These are phyloP conservation scores for Phytophthora sp. DNA, from an alignment of 352 stramenopile genomes.

Conservation along the genomic window DNA sequence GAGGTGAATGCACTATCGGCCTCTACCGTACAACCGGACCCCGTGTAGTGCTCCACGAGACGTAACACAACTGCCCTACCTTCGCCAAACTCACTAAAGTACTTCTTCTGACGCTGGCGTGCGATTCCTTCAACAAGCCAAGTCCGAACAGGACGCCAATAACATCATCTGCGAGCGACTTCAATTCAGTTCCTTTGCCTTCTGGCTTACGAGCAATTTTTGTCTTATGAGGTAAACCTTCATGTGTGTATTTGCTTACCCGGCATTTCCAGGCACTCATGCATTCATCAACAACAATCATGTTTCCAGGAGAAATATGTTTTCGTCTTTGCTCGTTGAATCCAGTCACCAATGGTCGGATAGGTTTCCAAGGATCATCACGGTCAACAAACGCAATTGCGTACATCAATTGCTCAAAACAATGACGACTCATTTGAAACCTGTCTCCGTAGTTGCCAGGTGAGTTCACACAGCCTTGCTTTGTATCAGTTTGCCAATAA, in stretches of 20 bases:
- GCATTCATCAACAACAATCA: not conserved
- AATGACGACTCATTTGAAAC: not conserved
- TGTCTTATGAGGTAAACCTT: slow-evolving; percentile 4
- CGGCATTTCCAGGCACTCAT: slow-evolving; percentile 1
- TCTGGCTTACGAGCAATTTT: slow-evolving; percentile 9
- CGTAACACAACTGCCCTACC: not conserved
- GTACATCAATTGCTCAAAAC: not conserved
- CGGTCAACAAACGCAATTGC: not conserved
- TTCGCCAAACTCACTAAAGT: not conserved
- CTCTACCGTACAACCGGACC: not conserved
- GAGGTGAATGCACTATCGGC: not conserved
- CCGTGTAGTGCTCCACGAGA: not conserved
- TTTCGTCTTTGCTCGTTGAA: not conserved
- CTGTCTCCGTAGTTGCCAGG: not conserved
- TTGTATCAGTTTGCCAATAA: too few relatives aligned
- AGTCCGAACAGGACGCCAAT: not conserved
- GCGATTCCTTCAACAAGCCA: not conserved
- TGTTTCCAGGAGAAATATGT: not conserved
- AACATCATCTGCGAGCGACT: not conserved
- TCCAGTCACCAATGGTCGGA: not conserved
- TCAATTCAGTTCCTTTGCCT: not conserved
- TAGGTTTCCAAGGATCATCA: not conserved
- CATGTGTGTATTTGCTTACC: not conserved
- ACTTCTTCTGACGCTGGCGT: not conserved
- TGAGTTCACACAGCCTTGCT: not conserved